A percentile compares a stretch with the other conserved stretches of the same genome.
These are phyloP conservation scores for Candida palmyrensis DNA, from an alignment of 805 yeast genomes.

Conservation along the genomic window DNA sequence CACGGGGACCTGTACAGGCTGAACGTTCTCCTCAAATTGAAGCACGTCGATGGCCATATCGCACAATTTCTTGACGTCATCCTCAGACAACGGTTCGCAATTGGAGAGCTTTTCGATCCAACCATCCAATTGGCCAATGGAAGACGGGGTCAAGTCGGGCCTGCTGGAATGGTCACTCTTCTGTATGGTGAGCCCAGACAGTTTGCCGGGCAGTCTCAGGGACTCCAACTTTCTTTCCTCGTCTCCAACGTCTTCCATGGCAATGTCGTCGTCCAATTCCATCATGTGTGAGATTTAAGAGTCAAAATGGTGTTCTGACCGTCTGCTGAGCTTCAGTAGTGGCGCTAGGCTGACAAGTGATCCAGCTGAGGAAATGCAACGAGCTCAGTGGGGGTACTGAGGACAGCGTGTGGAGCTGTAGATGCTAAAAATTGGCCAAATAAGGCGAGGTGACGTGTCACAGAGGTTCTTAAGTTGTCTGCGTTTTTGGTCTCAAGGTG, in stretches of 20 bases:
- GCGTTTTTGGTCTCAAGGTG: too few relatives aligned
- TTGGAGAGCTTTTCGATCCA: constrained; percentile 80
- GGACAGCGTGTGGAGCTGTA: not conserved
- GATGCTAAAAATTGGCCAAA: too few relatives aligned
- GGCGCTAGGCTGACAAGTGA: too few relatives aligned
- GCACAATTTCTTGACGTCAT: constrained; percentile 73
- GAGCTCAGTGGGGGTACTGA: not conserved
- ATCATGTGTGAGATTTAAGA: too few relatives aligned
- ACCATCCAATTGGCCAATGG: constrained; percentile 68
- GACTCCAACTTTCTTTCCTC: constrained; percentile 28
- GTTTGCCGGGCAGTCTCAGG: too few relatives aligned
- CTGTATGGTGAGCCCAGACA: too few relatives aligned
- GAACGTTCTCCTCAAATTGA: constrained; percentile 90
- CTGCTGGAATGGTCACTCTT: constrained; percentile 9
- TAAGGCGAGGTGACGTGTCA: too few relatives aligned
- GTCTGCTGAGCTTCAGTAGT: too few relatives aligned
- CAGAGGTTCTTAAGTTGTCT: too few relatives aligned
- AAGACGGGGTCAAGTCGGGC: constrained; percentile 30
- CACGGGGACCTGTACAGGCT: constrained; percentile 92
- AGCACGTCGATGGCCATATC: constrained; percentile 88
- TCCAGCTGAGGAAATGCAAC: too few relatives aligned
- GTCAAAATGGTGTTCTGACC: too few relatives aligned
- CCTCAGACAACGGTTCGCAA: constrained; percentile 80
- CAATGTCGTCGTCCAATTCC: constrained; percentile 79
- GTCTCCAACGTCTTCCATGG: constrained; percentile 74